A percentile compares a stretch with the other conserved stretches of the same genome.
Conservation (phyloP, 192 early-diverging fungal species). For the Lunasporangiospora selenospora region DNA sequence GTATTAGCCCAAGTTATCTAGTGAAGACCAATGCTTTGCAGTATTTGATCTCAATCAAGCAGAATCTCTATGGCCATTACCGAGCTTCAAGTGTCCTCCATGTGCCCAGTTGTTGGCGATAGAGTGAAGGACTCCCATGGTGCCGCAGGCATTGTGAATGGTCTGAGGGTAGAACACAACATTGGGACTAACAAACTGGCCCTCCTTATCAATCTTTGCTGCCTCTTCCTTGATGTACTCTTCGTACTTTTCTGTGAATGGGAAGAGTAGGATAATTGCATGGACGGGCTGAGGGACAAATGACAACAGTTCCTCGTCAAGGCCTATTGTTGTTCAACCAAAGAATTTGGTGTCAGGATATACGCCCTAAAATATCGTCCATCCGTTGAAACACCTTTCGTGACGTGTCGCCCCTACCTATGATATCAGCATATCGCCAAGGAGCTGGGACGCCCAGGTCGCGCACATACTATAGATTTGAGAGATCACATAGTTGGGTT, state of each 20-base stretch:
- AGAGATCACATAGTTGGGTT: too few species aligned
- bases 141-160: constrained; percentile 93
- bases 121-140: constrained; percentile 92
- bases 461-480: constrained; percentile 61
- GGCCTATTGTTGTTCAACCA: constrained; percentile 48
- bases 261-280: constrained; percentile 93
- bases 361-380: neutral
- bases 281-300: constrained; percentile 84
- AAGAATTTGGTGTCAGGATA: neutral
- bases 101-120: constrained; percentile 73
- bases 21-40: neutral
- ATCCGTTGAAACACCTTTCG: neutral
- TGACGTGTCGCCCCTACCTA: constrained; percentile 53
- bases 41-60: neutral
- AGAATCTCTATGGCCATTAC: constrained; percentile 8
- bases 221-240: constrained; percentile 57
- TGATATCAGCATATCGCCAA: constrained; percentile 83
- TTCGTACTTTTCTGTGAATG: constrained; percentile 69
- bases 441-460: constrained; percentile 68
- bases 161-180: constrained; percentile 88
- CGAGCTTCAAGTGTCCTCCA: constrained; percentile 51
- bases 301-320: constrained; percentile 83
- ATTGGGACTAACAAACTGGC: constrained; percentile 60
- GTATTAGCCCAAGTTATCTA: neutral
- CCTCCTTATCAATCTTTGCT: constrained; percentile 48